Base-by-base conservation (phyloP, 495 filamentous ascomycete species). In the Venustampulla echinocandica region DNA sequence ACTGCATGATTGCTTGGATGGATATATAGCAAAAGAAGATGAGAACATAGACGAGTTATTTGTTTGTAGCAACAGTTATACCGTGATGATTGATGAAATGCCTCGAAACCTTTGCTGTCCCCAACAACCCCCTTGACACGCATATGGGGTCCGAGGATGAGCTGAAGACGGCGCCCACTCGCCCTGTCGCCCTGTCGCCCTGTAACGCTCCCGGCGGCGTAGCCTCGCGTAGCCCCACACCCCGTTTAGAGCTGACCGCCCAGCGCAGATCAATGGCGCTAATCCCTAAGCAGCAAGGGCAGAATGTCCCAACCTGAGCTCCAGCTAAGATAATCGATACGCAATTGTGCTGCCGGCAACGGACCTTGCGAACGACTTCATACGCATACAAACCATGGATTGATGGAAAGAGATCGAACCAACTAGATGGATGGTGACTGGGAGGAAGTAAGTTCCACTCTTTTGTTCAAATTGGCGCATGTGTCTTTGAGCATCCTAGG, bases 371-470 rank as follows among this genome's bases (percentile, higher is more conserved):
- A 7, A 18, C 39, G n/a, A 44, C 39, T 17, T 44, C 30, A 20
- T 35, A 4, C 7, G 24, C 40, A 28, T 28, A 32, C 24, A 33
- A 41, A 33, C 38, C 41, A 55, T 55, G 52, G 52, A 47, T 44
- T 55, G 52, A 47, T 51, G 51, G 44, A 7, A 23, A 25, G 21
- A 28, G 28, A 23, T 22, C 47, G 34, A 28, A 42, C 17, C 23
- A 13, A 30, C 21, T 33, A 30, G 36, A 76, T 77, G 73, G 74
- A 77, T 55, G 66, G 65, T 47, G 80, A 82, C 58, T 82, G 79
- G 80, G 74, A 77, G 54, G 76, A 84, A 68, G 76, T 67, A 61
- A 60, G 69, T 51, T 34, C 61, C 10, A 20, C 7, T 44, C 45
- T 4, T 27, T 30, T 35, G 32, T 43, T 25, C 39, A 35, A 27